Base-by-base conservation (phyloP, 1,284 basidiomycete species). In the Ustilago sp. region DNA sequence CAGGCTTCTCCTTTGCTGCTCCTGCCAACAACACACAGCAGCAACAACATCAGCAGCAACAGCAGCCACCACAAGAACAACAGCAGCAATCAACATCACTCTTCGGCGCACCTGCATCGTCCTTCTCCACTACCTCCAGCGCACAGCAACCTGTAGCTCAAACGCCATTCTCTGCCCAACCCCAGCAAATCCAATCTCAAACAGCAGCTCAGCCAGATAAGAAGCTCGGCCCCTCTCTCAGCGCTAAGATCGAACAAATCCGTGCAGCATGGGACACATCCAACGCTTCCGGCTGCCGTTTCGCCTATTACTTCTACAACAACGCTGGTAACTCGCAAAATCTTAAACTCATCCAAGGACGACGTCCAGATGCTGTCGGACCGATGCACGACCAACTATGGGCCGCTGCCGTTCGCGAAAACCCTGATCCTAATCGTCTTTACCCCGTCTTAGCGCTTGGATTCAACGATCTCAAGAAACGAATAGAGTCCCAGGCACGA, bases 371-470 rank as follows among this genome's bases (percentile, higher is more conserved):
- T 57, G 84, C 84, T 0, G 67, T 82, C 0, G 84, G 84, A 1
- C 72, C 80, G 3, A 68, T 79, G 72, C 82, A 85, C 60, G 84
- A 85, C 47, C 73, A 71, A 47, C 73, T 85, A 2, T 85, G 84
- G 84, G 56, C 54, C 5, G 74, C 76, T 15, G 83, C 84, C 1
- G 62, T 85, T 35, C 65, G 76, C 15, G 78, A 83, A 45, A 85
- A 85, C 45, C 84, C 84, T 5, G 82, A 85, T 60, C 81, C 80
- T 2, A 70, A 67, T 56, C 79, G 77, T n/a, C 68, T 85, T 19
- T 82, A 85, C 51, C 84, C 84, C 8, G 82, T 85, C 17, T 77
- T 85, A 0, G 84, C 83, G 3, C 72, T 85, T 11, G 84, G 84
- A 2, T 85, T 85, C 55, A 65, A 65, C 31, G 84, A 85, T 51